Conservation (phyloP, 257 asterid genomes). For the Cordia subcordata region DNA sequence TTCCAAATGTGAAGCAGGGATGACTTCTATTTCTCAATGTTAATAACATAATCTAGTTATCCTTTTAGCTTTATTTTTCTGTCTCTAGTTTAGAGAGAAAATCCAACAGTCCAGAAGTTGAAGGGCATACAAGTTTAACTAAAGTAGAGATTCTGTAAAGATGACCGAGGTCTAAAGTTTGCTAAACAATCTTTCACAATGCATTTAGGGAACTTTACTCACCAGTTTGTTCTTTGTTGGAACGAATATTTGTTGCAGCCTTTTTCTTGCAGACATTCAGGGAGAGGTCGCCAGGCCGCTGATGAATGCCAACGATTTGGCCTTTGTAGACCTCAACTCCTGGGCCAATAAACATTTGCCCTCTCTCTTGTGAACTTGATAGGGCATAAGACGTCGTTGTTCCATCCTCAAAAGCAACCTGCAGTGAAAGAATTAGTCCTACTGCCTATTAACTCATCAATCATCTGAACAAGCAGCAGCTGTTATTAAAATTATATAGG, state of each 20-base stretch:
- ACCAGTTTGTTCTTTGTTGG: slow-evolving; percentile 92
- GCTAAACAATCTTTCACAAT: background rate
- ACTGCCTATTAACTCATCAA: background rate
- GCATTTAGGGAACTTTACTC: slow-evolving; percentile 3
- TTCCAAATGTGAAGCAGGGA: no score
- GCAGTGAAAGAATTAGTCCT: background rate
- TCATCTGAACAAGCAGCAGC: no score
- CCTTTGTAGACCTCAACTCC: slow-evolving; percentile 91
- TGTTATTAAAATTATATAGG: no score
- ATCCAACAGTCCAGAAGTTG: no score
- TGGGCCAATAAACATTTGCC: slow-evolving; percentile 82
- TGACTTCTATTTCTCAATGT: no score
- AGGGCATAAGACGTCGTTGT: slow-evolving; percentile 84
- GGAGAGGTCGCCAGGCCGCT: slow-evolving; percentile 92
- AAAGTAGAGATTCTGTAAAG: no score
- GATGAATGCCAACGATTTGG: slow-evolving; percentile 92
- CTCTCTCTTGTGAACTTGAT: slow-evolving; percentile 89
- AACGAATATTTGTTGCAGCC: slow-evolving; percentile 93
- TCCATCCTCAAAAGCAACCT: slow-evolving; percentile 97
- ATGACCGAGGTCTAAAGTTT: no score
- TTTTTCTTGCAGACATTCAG: slow-evolving; percentile 94
- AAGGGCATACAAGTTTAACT: no score
- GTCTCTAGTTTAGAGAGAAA: no score
- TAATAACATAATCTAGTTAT: no score
- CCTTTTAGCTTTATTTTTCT: no score